Evolutionary conservation across 2,329 filamentous ascomycete species (phyloP), one percentile per base, ranked within the genome.

Genomic region (Ciborinia camelliae): DNA sequence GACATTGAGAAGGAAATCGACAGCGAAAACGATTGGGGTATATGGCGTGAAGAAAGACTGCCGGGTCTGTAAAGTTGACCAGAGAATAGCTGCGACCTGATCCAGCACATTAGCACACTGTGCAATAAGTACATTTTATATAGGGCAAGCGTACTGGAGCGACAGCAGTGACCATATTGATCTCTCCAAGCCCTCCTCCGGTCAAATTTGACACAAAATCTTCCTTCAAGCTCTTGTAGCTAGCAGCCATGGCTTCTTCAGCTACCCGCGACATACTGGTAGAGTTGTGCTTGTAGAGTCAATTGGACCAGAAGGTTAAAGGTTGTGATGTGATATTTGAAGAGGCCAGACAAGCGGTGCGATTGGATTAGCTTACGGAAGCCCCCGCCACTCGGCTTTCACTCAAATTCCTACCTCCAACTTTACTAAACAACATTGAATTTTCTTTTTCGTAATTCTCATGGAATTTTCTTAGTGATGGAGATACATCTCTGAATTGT

Each of bases 161-260:
- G 69, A 96, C 89, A 57, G 90, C 84, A 55, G 91, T 92, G 71
- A 98, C 90, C 72, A 86, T 84, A 76, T 93, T 94, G 79, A 99
- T 93, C 76, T 99, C 95, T 71, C 83, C 80, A 67, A 96, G 87
- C 39, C 87, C 84, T 66, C 95, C 92, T 48, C 95, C 95, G 8
- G 89, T 88, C 37, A 97, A 86, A 76, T 92, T 91, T 63, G 94
- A 97, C 74, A 99, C 95, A 76, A 97, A 97, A 75, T 92, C 92
- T 81, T 96, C 93, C 80, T 99, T 99, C 71, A 90, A 83, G 73
- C 90, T 86, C 79, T 97, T 99, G 81, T 97, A 97, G 78, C 83
- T 88, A 65, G 77, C 77, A 54, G 79, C 76, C 72, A 74, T 76
- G 66, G 76, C 76, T 69, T 76, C 69, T 68, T 73, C 69, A 53